phyloP scores from a whole-genome alignment of 345 rosid genomes.

The Mallotus nudiflorus region DNA sequence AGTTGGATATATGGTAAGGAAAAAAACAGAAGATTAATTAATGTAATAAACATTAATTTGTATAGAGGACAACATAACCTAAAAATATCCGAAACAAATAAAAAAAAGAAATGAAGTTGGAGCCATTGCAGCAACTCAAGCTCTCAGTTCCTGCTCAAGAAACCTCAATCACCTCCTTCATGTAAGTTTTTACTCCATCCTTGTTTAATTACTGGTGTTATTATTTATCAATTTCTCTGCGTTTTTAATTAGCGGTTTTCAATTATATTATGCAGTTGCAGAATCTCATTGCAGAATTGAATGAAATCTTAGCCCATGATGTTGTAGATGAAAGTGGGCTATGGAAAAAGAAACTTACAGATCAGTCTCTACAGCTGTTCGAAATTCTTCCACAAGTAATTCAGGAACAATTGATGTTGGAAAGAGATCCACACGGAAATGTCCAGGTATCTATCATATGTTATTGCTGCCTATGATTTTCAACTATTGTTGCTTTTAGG shows the following conservation, averaged over 20 bases:
- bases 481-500: background rate
- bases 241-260: constrained; percentile 1
- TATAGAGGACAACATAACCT: too few species aligned
- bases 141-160: too few species aligned
- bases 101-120: too few species aligned
- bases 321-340: constrained; percentile 67
- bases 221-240: too few species aligned
- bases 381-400: constrained; percentile 82
- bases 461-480: constrained; percentile 10
- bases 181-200: too few species aligned
- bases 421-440: constrained; percentile 99
- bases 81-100: too few species aligned
- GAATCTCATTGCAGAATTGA: constrained; percentile 82
- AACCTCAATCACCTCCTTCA: too few species aligned
- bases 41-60: too few species aligned
- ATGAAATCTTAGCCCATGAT: constrained; percentile 85
- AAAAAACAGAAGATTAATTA: too few species aligned
- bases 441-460: constrained; percentile 65
- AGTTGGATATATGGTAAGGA: too few species aligned
- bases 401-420: constrained; percentile 93
- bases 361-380: constrained; percentile 65
- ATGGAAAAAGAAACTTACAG: constrained; percentile 82
- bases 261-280: constrained; percentile 58
- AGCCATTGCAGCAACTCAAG: too few species aligned
- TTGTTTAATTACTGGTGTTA: too few species aligned